Conservation (phyloP, 2,329 filamentous ascomycete species). For the Fusarium anthophilum region DNA sequence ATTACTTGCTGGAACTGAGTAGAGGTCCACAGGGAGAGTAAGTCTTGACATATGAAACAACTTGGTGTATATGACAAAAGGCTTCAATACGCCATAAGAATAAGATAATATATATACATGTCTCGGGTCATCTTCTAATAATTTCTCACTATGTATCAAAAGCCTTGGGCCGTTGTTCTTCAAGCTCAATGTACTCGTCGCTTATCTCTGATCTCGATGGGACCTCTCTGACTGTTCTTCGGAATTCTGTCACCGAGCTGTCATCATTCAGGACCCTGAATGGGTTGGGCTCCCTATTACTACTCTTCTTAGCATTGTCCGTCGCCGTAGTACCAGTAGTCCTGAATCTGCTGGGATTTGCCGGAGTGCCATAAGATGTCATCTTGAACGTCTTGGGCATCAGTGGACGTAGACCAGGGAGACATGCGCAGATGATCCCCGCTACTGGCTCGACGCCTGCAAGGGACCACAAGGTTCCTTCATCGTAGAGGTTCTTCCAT, state of each 20-base stretch:
- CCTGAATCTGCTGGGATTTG: conserved; percentile 3
- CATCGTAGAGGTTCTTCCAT: conserved; percentile 10
- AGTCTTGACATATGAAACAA: rapidly evolving
- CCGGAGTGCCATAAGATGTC: neutral
- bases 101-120: neutral
- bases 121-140: too few species aligned
- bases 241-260: conserved; percentile 6
- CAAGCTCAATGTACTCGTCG: conserved; percentile 5
- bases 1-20: neutral
- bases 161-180: conserved; percentile 3
- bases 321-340: neutral
- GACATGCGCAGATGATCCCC: conserved; percentile 1
- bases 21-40: neutral
- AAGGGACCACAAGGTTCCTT: neutral
- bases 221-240: neutral
- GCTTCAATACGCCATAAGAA: rapidly evolving
- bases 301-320: neutral
- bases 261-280: conserved; percentile 1
- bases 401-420: conserved; percentile 2
- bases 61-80: rapidly evolving
- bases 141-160: neutral
- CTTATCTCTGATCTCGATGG: conserved; percentile 1
- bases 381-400: conserved; percentile 16
- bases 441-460: conserved; percentile 10
- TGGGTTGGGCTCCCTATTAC: neutral